phyloP scores from a whole-genome alignment of 2,329 filamentous ascomycete species.

The Sclerotinia trifoliorum region DNA sequence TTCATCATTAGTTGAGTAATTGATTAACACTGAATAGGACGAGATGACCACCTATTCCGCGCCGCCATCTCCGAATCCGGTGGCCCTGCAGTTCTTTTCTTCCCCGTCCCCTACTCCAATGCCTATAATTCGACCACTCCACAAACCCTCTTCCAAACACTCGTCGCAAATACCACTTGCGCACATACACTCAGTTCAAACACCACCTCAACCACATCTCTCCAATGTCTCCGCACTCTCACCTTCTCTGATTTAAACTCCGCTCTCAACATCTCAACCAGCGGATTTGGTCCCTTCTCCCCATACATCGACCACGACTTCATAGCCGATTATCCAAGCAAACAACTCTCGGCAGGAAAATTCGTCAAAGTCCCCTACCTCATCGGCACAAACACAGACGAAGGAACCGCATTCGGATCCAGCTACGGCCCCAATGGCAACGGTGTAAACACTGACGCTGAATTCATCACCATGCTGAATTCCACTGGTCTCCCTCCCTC shows the following conservation, averaged over 20 bases:
- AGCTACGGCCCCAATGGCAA: slow-evolving; percentile 12
- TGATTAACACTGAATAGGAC: slow-evolving; percentile 38
- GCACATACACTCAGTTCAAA: slow-evolving; percentile 35
- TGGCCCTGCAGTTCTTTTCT: slow-evolving; percentile 30
- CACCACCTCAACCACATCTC: slow-evolving; percentile 36
- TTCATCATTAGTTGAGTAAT: background rate
- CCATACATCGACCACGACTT: slow-evolving; percentile 43
- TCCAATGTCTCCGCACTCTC: slow-evolving; percentile 37
- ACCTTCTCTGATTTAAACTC: slow-evolving; percentile 37
- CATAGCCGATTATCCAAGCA: slow-evolving; percentile 48
- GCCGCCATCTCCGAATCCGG: slow-evolving; percentile 50
- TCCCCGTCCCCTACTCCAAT: slow-evolving; percentile 1
- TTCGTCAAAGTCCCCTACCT: slow-evolving; percentile 47
- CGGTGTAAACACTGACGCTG: slow-evolving; percentile 35
- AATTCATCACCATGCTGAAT: slow-evolving; percentile 25
- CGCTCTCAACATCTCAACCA: slow-evolving; percentile 38
- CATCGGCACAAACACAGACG: slow-evolving; percentile 42
- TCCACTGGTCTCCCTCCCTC: slow-evolving; percentile 1
- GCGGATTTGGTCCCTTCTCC: slow-evolving; percentile 40
- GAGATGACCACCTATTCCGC: slow-evolving; percentile 54
- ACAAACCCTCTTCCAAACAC: slow-evolving; percentile 39
- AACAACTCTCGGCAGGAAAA: slow-evolving; percentile 48
- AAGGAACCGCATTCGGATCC: slow-evolving; percentile 44
- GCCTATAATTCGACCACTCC: slow-evolving; percentile 27
- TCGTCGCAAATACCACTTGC: slow-evolving; percentile 40